Conservation (phyloP, 2,329 filamentous ascomycete genomes). For the Aphanoascus verrucosus region DNA sequence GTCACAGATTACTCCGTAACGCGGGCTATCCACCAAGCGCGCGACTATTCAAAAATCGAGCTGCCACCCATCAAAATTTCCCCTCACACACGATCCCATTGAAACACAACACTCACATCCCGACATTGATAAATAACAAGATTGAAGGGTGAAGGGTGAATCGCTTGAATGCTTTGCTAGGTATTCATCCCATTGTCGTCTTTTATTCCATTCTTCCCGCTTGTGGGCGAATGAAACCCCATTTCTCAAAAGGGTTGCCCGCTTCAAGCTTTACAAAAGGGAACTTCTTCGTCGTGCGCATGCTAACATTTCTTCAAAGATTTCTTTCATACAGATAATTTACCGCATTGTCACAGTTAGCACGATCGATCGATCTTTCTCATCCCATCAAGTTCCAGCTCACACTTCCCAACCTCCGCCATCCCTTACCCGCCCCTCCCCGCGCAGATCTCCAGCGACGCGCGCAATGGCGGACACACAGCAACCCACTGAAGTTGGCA, state of each 20-base stretch:
- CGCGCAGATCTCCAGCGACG: not conserved
- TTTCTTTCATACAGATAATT: not conserved
- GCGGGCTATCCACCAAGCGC: not conserved
- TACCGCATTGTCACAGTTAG: not conserved
- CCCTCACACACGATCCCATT: not conserved
- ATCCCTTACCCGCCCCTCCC: not conserved
- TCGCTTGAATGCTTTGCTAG: not conserved
- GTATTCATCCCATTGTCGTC: not conserved
- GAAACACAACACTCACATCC: not conserved
- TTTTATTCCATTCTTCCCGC: not conserved
- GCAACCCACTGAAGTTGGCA: conserved; percentile 22
- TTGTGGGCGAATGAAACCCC: not conserved
- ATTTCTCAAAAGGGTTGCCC: not conserved
- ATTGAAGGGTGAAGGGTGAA: not conserved
- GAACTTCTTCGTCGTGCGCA: not conserved
- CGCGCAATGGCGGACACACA: conserved; percentile 30
- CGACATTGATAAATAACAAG: not conserved
- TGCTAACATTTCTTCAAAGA: not conserved
- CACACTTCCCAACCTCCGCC: not conserved
- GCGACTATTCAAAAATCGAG: not conserved
- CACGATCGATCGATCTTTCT: not conserved
- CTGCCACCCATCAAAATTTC: conserved; percentile 1
- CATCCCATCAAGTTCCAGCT: not conserved
- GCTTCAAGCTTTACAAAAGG: not conserved
- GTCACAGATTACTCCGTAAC: not conserved